Percentiles rank a stretch among this genome's conserved stretches.
phyloP scores from a whole-genome alignment of 2,329 filamentous ascomycete species.

The Madurella fahalii region DNA sequence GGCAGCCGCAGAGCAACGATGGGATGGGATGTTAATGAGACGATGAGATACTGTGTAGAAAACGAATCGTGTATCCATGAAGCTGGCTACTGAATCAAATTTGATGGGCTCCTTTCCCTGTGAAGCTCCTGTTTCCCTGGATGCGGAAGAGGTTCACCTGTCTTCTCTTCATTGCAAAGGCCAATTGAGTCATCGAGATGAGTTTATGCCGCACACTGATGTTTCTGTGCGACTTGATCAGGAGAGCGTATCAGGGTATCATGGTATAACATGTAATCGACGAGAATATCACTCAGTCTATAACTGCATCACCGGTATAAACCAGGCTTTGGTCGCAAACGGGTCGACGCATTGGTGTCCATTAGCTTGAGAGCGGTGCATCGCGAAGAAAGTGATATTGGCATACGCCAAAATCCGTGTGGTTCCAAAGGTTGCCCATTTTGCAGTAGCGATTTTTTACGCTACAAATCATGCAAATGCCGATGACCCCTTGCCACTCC shows the following conservation, averaged over 20 bases:
- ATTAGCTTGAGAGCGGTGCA: constrained; percentile 12
- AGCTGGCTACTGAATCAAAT: too few species aligned
- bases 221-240: too few species aligned
- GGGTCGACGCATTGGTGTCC: background rate
- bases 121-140: too few species aligned
- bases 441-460: constrained; percentile 30
- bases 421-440: constrained; percentile 32
- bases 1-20: background rate
- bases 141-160: too few species aligned
- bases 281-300: background rate
- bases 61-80: too few species aligned
- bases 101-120: too few species aligned
- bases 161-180: too few species aligned
- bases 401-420: constrained; percentile 21
- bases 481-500: constrained; percentile 59
- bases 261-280: too few species aligned
- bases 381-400: constrained; percentile 20
- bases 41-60: background rate
- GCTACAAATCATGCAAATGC: constrained; percentile 58
- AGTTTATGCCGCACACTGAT: too few species aligned
- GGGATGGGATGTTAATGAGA: background rate
- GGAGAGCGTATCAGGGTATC: too few species aligned
- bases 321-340: too few species aligned
- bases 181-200: too few species aligned
- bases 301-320: constrained; percentile 5